These are phyloP conservation scores for Gentiana macrophylla DNA, from an alignment of 257 asterid genomes.

Conservation along the genomic window DNA sequence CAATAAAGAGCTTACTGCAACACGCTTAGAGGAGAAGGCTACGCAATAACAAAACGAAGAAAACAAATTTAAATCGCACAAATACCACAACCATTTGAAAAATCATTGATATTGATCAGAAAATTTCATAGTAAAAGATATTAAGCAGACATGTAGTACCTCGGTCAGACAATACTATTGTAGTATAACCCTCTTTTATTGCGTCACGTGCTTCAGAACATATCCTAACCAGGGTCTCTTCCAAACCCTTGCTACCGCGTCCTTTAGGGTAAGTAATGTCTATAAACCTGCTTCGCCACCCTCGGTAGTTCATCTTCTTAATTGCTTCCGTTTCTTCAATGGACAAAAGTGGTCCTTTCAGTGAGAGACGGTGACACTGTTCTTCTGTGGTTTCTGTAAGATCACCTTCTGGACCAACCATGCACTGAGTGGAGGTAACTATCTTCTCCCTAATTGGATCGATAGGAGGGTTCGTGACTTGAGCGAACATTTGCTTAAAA, in stretches of 20 bases:
- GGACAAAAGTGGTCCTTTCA: slow-evolving; percentile 81
- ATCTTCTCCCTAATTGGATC: slow-evolving; percentile 98
- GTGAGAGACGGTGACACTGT: slow-evolving; percentile 90
- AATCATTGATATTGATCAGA: too few relatives aligned
- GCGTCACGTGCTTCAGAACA: slow-evolving; percentile 86
- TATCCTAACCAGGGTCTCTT: slow-evolving; percentile 83
- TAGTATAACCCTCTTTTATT: slow-evolving; percentile 79
- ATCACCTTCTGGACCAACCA: slow-evolving; percentile 99
- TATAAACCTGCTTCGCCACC: slow-evolving; percentile 93
- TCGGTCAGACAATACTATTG: slow-evolving; percentile 89
- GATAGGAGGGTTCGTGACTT: slow-evolving; percentile 96
- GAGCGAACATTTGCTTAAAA: slow-evolving; percentile 99
- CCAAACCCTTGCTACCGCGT: slow-evolving; percentile 71
- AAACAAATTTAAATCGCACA: too few relatives aligned
- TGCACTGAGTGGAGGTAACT: slow-evolving; percentile 95
- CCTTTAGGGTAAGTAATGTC: slow-evolving; percentile 74
- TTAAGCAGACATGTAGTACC: slow-evolving; percentile 31
- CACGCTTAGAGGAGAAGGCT: slow-evolving; percentile 80
- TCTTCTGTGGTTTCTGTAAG: slow-evolving; percentile 96
- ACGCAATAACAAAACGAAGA: slow-evolving; percentile 5
- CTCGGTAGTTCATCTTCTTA: slow-evolving; percentile 85
- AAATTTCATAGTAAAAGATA: background rate
- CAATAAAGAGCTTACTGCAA: slow-evolving; percentile 89
- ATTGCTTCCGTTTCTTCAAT: slow-evolving; percentile 87
- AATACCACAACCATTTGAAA: too few relatives aligned